Evolutionary conservation across 2,329 filamentous ascomycete species (phyloP).

Genomic region (Exophiala phaeomuriformis): DNA sequence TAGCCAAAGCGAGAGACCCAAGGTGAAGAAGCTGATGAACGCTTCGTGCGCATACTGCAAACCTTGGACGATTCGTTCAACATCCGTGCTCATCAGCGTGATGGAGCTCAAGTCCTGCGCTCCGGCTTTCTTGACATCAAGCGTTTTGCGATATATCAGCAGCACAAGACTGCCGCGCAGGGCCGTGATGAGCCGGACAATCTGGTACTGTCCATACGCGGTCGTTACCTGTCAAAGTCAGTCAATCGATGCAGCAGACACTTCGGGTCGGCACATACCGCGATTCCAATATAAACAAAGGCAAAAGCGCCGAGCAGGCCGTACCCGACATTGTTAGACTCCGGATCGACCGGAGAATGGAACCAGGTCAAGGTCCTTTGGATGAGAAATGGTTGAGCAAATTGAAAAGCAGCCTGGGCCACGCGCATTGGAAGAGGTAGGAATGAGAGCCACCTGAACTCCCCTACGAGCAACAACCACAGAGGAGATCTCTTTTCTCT

Average conservation of each 20-base stretch:
- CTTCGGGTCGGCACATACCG: slow-evolving; percentile 37
- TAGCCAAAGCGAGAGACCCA: slow-evolving; percentile 42
- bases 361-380: slow-evolving; percentile 34
- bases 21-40: slow-evolving; percentile 41
- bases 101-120: slow-evolving; percentile 36
- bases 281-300: slow-evolving; percentile 39
- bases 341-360: slow-evolving; percentile 27
- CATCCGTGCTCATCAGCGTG: slow-evolving; percentile 44
- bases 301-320: slow-evolving; percentile 40
- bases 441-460: not conserved
- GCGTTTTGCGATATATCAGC: slow-evolving; percentile 46
- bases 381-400: slow-evolving; percentile 32
- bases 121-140: slow-evolving; percentile 30
- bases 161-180: slow-evolving; percentile 40
- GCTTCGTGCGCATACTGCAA: slow-evolving; percentile 40
- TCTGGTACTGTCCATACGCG: slow-evolving; percentile 32
- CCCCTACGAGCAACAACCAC: slow-evolving; percentile 16
- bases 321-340: slow-evolving; percentile 34
- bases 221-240: not conserved
- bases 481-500: slow-evolving; percentile 4
- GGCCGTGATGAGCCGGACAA: slow-evolving; percentile 40
- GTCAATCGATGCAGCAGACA: not conserved
- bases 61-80: slow-evolving; percentile 36
- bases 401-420: slow-evolving; percentile 25
- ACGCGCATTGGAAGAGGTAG: slow-evolving; percentile 21